Evolutionary conservation across 2,329 filamentous ascomycete species (phyloP).

Genomic region (Immersiporthe knoxdaviesiana): DNA sequence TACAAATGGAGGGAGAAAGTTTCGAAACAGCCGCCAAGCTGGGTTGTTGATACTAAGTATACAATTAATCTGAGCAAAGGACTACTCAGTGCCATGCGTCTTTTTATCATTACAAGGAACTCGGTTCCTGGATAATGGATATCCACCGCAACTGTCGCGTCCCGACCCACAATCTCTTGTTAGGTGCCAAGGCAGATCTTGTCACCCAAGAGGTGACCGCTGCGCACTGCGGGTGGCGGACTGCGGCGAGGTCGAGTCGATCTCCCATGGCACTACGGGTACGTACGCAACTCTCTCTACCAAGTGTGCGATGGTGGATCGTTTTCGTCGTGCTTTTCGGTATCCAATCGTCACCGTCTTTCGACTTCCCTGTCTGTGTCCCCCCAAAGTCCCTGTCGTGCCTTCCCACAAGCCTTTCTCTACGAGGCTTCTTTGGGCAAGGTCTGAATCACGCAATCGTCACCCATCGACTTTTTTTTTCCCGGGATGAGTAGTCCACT

Average conservation of each 20-base stretch:
- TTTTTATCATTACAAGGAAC: neutral
- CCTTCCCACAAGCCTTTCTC: conserved; percentile 9
- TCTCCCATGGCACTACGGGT: conserved; percentile 8
- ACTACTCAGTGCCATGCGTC: neutral
- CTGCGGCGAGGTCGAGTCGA: conserved; percentile 8
- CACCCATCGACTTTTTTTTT: conserved; percentile 3
- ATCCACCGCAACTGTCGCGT: neutral
- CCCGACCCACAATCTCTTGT: neutral
- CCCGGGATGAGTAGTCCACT: conserved; percentile 15
- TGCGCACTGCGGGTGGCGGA: neutral
- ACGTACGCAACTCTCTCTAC: neutral
- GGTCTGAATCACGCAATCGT: conserved; percentile 20
- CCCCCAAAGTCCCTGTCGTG: conserved; percentile 15
- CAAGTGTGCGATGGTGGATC: conserved; percentile 9
- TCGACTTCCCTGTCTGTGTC: neutral
- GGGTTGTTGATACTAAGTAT: too few relatives aligned
- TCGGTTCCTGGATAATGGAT: neutral
- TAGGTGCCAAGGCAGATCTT: neutral
- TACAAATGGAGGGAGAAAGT: neutral
- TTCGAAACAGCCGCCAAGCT: neutral
- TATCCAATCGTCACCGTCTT: conserved; percentile 4
- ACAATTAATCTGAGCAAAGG: too few relatives aligned
- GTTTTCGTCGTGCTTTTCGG: neutral
- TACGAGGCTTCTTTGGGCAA: conserved; percentile 9
- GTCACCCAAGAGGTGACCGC: neutral